Conservation (phyloP, 1,284 basidiomycete species). For the Cutaneotrichosporon sp. region DNA sequence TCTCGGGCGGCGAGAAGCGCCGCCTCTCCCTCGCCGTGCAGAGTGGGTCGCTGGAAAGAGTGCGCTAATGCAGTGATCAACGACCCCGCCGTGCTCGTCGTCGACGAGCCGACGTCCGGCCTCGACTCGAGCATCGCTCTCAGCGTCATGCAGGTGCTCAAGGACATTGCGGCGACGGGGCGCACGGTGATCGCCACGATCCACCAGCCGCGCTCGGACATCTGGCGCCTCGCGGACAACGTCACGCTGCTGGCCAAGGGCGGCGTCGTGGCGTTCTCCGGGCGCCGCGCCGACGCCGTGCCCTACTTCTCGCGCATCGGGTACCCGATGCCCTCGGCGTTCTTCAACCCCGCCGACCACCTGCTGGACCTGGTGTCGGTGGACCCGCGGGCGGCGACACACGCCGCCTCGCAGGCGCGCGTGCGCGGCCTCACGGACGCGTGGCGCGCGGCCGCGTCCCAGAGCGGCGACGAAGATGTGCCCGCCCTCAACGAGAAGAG, state of each 20-base stretch:
- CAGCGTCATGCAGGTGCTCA: conserved; percentile 54
- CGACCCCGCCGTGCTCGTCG: conserved; percentile 57
- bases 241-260: conserved; percentile 59
- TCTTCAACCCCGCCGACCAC: conserved; percentile 54
- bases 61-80: conserved; percentile 56
- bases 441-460: conserved; percentile 23
- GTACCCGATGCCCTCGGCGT: conserved; percentile 49
- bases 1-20: conserved; percentile 61
- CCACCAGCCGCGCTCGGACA: conserved; percentile 61
- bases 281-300: conserved; percentile 39
- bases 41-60: too few relatives aligned
- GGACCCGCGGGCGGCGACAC: conserved; percentile 38
- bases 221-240: conserved; percentile 57
- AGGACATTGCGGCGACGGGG: conserved; percentile 58
- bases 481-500: not conserved
- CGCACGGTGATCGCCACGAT: conserved; percentile 60
- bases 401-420: conserved; percentile 27
- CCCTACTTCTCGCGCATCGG: conserved; percentile 48
- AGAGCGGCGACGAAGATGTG: conserved; percentile 17
- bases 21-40: conserved; percentile 60
- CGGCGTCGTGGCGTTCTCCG: conserved; percentile 53
- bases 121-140: conserved; percentile 59
- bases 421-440: conserved; percentile 27
- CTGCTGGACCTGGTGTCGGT: conserved; percentile 54
- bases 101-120: conserved; percentile 57